phyloP scores from a whole-genome alignment of 1,139 yeast genomes.

The Kazachstania sp. region DNA sequence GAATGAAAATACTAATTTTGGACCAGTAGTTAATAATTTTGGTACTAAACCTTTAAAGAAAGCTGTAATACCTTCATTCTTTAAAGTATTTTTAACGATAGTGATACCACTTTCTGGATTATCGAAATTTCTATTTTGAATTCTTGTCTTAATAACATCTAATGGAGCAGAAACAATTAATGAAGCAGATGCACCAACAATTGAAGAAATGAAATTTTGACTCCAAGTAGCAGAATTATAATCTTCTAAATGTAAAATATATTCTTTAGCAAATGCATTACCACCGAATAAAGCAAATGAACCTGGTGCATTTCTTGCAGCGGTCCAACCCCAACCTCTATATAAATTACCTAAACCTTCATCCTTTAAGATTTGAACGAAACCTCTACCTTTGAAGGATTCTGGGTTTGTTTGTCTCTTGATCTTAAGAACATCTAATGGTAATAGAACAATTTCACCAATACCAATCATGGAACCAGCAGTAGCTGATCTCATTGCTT shows the following conservation, averaged over 20 bases:
- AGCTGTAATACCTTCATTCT: slow-evolving; percentile 80
- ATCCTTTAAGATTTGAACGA: slow-evolving; percentile 70
- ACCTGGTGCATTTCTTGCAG: slow-evolving; percentile 99
- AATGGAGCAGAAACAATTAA: slow-evolving; percentile 95
- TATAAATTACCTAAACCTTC: slow-evolving; percentile 83
- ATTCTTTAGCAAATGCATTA: slow-evolving; percentile 97
- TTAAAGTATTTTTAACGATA: slow-evolving; percentile 85
- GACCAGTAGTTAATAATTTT: slow-evolving; percentile 93
- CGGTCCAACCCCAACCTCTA: slow-evolving; percentile 99
- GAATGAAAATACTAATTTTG: slow-evolving; percentile 91
- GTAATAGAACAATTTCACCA: slow-evolving; percentile 92
- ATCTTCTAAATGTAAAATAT: slow-evolving; percentile 76
- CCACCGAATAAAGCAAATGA: slow-evolving; percentile 97
- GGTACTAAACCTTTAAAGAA: slow-evolving; percentile 98
- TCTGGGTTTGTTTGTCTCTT: slow-evolving; percentile 99
- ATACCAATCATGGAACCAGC: slow-evolving; percentile 97
- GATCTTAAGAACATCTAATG: slow-evolving; percentile 92
- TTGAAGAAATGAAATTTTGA: slow-evolving; percentile 93
- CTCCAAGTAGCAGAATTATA: slow-evolving; percentile 88
- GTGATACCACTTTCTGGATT: slow-evolving; percentile 91
- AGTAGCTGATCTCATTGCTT: slow-evolving; percentile 91
- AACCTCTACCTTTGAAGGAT: slow-evolving; percentile 95
- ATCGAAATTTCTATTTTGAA: slow-evolving; percentile 92
- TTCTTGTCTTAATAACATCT: slow-evolving; percentile 97
- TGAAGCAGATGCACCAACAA: slow-evolving; percentile 95